A percentile compares a stretch with the other conserved stretches of the same genome.
Evolutionary conservation across 108 stramenopile genomes (phyloP).

Genomic region (Licmophora abbreviata): DNA sequence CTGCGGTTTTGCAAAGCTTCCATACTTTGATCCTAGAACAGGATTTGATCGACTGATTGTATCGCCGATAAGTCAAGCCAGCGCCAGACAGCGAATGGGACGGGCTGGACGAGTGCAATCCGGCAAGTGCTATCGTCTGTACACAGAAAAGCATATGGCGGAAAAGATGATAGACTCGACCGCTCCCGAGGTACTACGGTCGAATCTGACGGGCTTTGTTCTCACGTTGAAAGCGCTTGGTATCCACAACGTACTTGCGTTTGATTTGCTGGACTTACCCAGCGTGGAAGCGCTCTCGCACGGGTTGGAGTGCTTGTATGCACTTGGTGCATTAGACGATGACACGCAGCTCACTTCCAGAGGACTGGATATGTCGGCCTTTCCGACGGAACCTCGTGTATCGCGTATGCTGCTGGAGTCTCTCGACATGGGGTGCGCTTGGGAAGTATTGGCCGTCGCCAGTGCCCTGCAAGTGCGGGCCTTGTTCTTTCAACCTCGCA

Average conservation of each 20-base stretch:
- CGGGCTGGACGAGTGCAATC: conserved; percentile 84
- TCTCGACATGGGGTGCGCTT: conserved; percentile 45
- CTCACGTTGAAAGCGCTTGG: conserved; percentile 94
- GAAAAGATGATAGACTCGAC: conserved; percentile 30
- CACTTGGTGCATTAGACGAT: conserved; percentile 79
- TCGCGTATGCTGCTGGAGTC: conserved; percentile 76
- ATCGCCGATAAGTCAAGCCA: conserved; percentile 72
- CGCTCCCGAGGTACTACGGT: conserved; percentile 60
- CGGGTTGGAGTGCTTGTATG: conserved; percentile 75
- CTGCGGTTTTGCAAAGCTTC: conserved; percentile 91
- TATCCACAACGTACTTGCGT: conserved; percentile 87
- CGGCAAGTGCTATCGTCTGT: conserved; percentile 93
- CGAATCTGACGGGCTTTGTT: conserved; percentile 76
- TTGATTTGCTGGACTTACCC: conserved; percentile 90
- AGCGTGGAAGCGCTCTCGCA: conserved; percentile 63
- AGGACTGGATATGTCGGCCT: conserved; percentile 77
- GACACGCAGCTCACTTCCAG: conserved; percentile 50
- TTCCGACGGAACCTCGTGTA: conserved; percentile 76
- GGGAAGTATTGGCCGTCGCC: conserved; percentile 86
- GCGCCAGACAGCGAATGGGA: conserved; percentile 87
- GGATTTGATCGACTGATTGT: conserved; percentile 76
- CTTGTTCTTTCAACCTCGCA: conserved; percentile 57
- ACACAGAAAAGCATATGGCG: conserved; percentile 68
- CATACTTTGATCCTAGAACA: conserved; percentile 77
- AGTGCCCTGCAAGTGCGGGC: conserved; percentile 78